phyloP scores from a whole-genome alignment of 352 stramenopile species.

The Pythium diclinum region DNA sequence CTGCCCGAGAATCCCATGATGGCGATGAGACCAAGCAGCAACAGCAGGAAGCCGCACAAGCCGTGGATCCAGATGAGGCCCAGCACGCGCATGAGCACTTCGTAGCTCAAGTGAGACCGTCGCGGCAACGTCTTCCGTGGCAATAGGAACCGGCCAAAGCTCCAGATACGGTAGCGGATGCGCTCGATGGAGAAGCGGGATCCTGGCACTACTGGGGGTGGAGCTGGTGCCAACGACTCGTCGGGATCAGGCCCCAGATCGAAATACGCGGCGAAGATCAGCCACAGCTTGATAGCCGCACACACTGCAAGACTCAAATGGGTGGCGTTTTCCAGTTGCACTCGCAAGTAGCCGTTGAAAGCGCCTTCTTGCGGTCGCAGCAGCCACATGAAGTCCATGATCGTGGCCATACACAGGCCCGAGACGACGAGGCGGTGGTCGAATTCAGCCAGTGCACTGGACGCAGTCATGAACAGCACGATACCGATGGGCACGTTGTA shows the following conservation, averaged over 20 bases:
- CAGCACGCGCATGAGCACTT: conserved; percentile 68
- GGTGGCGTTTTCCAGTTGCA: conserved; percentile 39
- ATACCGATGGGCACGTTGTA: conserved; percentile 75
- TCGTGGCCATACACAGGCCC: conserved; percentile 41
- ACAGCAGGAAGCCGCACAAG: conserved; percentile 46
- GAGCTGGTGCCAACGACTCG: conserved; percentile 16
- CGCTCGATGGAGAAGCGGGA: conserved; percentile 1
- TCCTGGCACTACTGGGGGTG: conserved; percentile 10
- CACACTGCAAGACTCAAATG: conserved; percentile 53
- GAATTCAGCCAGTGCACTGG: conserved; percentile 20
- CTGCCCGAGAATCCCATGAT: conserved; percentile 40
- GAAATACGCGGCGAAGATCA: conserved; percentile 69
- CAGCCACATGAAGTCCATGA: conserved; percentile 63
- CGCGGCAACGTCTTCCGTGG: conserved; percentile 63
- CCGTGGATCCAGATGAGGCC: conserved; percentile 69
- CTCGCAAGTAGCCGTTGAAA: conserved; percentile 64
- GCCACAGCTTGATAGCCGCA: conserved; percentile 52
- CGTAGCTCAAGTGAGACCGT: conserved; percentile 56
- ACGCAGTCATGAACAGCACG: conserved; percentile 35
- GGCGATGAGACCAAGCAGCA: conserved; percentile 47
- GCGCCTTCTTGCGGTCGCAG: conserved; percentile 55
- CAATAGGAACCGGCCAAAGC: conserved; percentile 62
- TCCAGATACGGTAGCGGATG: conserved; percentile 39
- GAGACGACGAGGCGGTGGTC: conserved; percentile 57
- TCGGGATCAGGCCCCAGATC: conserved; percentile 45